Percentiles rank a stretch among this genome's conserved stretches.
Conservation (phyloP, 352 stramenopile species). For the Blastocystis sp. region DNA sequence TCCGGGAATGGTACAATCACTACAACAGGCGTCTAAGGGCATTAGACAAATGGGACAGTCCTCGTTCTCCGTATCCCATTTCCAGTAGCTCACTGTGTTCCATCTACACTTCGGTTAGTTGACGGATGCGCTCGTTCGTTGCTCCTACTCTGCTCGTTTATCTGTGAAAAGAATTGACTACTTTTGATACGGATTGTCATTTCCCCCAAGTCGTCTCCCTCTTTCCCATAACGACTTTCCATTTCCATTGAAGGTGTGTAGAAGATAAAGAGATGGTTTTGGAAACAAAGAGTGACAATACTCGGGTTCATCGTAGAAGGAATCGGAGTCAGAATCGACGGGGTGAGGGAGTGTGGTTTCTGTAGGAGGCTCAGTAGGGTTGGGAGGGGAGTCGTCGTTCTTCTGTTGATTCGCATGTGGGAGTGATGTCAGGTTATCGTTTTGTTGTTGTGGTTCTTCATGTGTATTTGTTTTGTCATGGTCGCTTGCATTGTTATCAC, state of each 20-base stretch:
- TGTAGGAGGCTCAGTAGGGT: too few species aligned
- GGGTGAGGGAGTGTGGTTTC: too few species aligned
- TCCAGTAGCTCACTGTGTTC: constrained; percentile 3
- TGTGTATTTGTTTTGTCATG: too few species aligned
- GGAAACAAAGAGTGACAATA: constrained; percentile 21
- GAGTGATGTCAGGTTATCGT: too few species aligned
- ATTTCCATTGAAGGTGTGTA: neutral
- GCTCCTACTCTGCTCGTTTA: neutral
- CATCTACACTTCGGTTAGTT: constrained; percentile 9
- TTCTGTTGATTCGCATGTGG: too few species aligned
- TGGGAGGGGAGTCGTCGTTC: too few species aligned
- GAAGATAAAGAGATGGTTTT: neutral
- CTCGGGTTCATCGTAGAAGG: constrained; percentile 48
- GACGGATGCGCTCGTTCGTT: neutral
- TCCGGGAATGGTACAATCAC: constrained; percentile 20
- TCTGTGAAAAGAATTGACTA: neutral
- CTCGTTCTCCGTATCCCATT: constrained; percentile 42
- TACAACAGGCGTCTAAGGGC: constrained; percentile 2
- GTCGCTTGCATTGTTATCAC: too few species aligned
- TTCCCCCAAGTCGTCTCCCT: neutral
- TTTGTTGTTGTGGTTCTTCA: too few species aligned
- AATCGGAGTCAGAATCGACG: neutral
- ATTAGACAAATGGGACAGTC: constrained; percentile 43
- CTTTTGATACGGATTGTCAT: constrained; percentile 8
- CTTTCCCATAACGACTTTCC: neutral